Evolutionary conservation across 2,329 filamentous ascomycete species (phyloP).

Genomic region (Diaporthe sp.): DNA sequence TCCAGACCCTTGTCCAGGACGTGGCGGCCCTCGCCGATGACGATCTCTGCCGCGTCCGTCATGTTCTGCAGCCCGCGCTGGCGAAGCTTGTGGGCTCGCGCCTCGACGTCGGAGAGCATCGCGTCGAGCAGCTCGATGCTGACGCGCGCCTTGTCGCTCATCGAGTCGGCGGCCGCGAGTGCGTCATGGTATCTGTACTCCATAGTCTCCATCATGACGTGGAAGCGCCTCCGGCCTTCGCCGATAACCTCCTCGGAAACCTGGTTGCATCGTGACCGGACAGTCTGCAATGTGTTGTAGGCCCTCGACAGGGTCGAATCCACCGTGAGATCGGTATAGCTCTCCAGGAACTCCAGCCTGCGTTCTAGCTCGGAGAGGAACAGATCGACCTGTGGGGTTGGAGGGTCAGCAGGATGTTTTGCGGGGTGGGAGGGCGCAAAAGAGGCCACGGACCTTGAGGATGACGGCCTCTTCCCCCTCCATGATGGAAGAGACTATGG

Average conservation of each 20-base stretch:
- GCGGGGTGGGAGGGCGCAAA: constrained; percentile 16
- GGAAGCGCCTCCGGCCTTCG: constrained; percentile 83
- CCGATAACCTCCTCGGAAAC: constrained; percentile 92
- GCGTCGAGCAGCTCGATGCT: constrained; percentile 87
- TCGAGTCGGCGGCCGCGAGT: constrained; percentile 82
- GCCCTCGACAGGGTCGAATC: constrained; percentile 87
- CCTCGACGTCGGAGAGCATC: constrained; percentile 88
- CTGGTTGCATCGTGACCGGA: constrained; percentile 87
- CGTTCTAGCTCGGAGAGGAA: constrained; percentile 89
- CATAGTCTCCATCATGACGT: constrained; percentile 91
- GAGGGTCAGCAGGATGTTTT: constrained; percentile 9
- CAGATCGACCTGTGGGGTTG: constrained; percentile 70
- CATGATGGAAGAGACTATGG: constrained; percentile 69
- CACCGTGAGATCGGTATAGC: constrained; percentile 83
- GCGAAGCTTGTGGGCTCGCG: constrained; percentile 80
- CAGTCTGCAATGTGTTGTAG: constrained; percentile 86
- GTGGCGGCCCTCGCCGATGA: constrained; percentile 82
- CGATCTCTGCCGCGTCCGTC: constrained; percentile 73
- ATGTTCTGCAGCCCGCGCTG: constrained; percentile 76
- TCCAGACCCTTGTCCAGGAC: constrained; percentile 84
- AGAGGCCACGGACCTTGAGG: constrained; percentile 57
- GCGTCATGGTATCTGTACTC: constrained; percentile 90
- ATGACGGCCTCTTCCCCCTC: constrained; percentile 71
- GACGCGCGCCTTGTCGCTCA: constrained; percentile 91
- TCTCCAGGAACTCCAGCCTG: constrained; percentile 88